Conservation (phyloP, 352 stramenopile species). For the Phytopythium cucurbitacearum region DNA sequence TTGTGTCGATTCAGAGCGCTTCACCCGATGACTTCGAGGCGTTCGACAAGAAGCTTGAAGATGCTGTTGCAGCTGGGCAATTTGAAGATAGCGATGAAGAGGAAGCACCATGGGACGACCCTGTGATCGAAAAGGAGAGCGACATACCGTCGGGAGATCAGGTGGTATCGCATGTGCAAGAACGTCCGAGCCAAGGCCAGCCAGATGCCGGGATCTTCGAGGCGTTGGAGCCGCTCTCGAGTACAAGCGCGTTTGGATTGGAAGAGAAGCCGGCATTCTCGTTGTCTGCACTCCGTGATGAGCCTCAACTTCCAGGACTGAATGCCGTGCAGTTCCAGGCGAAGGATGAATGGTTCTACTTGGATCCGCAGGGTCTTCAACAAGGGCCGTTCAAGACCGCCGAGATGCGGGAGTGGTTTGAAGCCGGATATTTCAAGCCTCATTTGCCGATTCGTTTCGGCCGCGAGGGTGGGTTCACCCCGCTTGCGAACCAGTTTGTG, state of each 20-base stretch:
- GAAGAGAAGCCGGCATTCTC: constrained; percentile 32
- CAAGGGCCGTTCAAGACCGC: constrained; percentile 83
- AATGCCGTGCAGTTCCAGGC: constrained; percentile 36
- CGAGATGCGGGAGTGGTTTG: constrained; percentile 88
- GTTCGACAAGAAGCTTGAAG: constrained; percentile 79
- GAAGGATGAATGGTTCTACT: constrained; percentile 82
- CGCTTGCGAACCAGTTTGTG: constrained; percentile 71
- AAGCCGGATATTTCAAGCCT: constrained; percentile 87
- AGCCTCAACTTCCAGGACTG: constrained; percentile 15
- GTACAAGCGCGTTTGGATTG: constrained; percentile 11
- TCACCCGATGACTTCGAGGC: constrained; percentile 48
- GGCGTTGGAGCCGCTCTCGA: constrained; percentile 19
- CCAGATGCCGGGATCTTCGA: constrained; percentile 22
- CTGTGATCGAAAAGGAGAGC: constrained; percentile 14
- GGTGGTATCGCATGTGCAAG: constrained; percentile 8
- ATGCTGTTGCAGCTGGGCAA: constrained; percentile 61
- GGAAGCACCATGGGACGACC: constrained; percentile 55
- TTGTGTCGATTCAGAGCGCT: background rate
- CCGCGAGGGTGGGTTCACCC: constrained; percentile 63
- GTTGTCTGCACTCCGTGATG: constrained; percentile 13
- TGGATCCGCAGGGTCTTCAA: constrained; percentile 78
- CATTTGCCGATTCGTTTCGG: constrained; percentile 85
- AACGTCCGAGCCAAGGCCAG: constrained; percentile 3
- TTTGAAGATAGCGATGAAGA: constrained; percentile 84
- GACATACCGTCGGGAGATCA: constrained; percentile 20